Conservation (phyloP, 148 eudicot species). For the Rhododendron henanense region DNA sequence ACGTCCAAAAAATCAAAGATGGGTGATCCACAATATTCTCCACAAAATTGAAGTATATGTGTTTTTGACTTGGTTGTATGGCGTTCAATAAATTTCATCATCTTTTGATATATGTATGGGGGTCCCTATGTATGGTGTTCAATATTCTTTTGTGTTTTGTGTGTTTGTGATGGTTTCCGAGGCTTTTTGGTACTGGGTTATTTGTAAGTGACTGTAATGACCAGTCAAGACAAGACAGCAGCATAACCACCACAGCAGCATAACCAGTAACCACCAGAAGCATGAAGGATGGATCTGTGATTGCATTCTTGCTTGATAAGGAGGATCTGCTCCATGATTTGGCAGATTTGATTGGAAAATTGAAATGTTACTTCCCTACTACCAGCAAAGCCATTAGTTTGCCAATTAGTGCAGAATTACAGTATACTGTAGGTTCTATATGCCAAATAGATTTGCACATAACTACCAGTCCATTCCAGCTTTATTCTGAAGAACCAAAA, state of each 20-base stretch:
- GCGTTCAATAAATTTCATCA: no score
- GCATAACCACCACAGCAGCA: conserved; percentile 3
- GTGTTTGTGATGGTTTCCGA: conserved; percentile 19
- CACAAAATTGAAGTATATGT: no score
- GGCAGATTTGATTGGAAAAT: not conserved
- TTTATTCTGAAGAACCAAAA: no score
- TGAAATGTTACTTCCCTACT: conserved; percentile 20
- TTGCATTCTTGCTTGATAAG: not conserved
- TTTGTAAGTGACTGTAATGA: conserved; percentile 29
- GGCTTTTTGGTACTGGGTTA: conserved; percentile 59
- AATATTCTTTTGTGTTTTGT: no score
- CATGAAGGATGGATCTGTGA: conserved; percentile 16
- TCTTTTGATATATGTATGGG: no score
- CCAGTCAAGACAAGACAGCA: not conserved
- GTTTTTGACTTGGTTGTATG: no score
- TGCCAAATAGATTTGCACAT: not conserved
- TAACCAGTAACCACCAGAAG: conserved; percentile 7
- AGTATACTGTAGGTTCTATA: conserved; percentile 5
- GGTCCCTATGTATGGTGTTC: no score
- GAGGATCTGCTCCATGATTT: no score
- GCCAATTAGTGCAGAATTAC: conserved; percentile 8
- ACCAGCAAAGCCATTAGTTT: conserved; percentile 12
- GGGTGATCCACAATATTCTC: not conserved
- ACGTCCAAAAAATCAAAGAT: not conserved
- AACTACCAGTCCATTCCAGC: not conserved